phyloP scores from a whole-genome alignment of 768 basidiomycete genomes.

The Pisolithus microcarpus region DNA sequence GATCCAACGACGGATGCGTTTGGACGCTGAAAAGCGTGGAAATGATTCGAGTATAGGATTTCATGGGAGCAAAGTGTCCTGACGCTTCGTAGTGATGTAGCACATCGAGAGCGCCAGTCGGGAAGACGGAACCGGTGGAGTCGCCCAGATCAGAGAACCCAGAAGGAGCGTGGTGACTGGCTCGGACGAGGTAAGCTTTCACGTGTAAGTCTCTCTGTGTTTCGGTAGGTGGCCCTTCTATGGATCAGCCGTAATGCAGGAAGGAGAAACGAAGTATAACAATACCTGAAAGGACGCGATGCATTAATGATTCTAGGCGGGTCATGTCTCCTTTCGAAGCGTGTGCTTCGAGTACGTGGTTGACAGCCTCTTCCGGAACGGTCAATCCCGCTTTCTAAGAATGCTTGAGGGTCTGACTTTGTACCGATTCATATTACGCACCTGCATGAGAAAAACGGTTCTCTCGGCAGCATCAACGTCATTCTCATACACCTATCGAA shows the following conservation, averaged over 20 bases:
- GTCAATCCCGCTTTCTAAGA: constrained; percentile 36
- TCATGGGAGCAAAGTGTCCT: constrained; percentile 58
- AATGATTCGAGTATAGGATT: constrained; percentile 68
- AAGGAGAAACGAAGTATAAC: not conserved
- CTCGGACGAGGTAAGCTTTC: constrained; percentile 46
- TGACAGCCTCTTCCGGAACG: constrained; percentile 38
- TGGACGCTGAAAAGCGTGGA: constrained; percentile 45
- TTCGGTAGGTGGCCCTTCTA: constrained; percentile 36
- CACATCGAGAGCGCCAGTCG: constrained; percentile 54
- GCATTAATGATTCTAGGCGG: constrained; percentile 40
- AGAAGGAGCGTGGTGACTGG: not conserved
- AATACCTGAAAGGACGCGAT: constrained; percentile 39
- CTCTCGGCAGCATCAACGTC: constrained; percentile 46
- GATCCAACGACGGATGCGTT: constrained; percentile 19
- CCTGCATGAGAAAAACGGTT: constrained; percentile 49
- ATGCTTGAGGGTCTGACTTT: constrained; percentile 1
- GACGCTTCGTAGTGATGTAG: constrained; percentile 68
- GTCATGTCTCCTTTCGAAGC: constrained; percentile 39
- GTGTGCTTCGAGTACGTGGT: constrained; percentile 43
- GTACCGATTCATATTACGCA: constrained; percentile 11
- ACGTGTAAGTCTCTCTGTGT: constrained; percentile 66
- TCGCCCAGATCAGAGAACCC: no score
- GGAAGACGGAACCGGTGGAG: constrained; percentile 34
- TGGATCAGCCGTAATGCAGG: constrained; percentile 5
- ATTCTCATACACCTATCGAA: constrained; percentile 36